Base-by-base conservation (phyloP, 139 green algal genomes). In the Closterium sp. region DNA sequence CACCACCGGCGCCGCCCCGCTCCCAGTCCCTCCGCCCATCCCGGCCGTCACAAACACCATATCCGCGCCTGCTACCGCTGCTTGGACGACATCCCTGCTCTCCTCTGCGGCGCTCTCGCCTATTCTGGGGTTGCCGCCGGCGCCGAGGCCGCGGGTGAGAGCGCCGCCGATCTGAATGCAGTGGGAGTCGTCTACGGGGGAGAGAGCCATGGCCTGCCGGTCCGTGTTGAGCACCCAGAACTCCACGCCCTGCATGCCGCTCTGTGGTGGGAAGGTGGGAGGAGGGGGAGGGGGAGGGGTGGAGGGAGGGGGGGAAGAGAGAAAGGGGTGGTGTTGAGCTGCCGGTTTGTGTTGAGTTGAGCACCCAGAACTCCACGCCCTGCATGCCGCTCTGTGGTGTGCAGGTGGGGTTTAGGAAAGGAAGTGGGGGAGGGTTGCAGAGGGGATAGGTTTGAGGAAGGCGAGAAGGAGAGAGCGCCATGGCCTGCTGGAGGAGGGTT, bases 201-300 rank as follows among this genome's bases (percentile, higher is more conserved):
- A 98, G 2, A 94, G 94, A 0, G 94, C 91, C 28, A 99, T 45
- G 70, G 97, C 97, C 96, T 99, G 97, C 0, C 96, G 95, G 91
- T 99, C 98, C 70, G 98, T 99, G 96, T 99, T 99, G 79, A 98
- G 96, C 4, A 98, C 95, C 96, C 96, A 99, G 88, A 99, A 98
- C 91, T 99, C 97, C 4, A 99, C 96, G 30, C 97, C 97, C 29
- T 94, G 86, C 34, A 98, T 95, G 38, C 97, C 96, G 17, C 24
- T 89, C 38, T 92, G 62, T 17, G 28, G 62, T n/a, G 29, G 27
- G 42, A 7, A 7, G 42, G 7, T 5, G 42, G 42, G 42, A 7
- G 42, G 5, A 7, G 42, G 42, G 42, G 42, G 42, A 62, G 42
- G 42, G 42, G 42, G 42, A 5, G 7, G 62, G 62, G 62, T 2